Evolutionary conservation across 2,329 filamentous ascomycete species (phyloP), one percentile per base, ranked within the genome.

Genomic region (Colletotrichum sp.): DNA sequence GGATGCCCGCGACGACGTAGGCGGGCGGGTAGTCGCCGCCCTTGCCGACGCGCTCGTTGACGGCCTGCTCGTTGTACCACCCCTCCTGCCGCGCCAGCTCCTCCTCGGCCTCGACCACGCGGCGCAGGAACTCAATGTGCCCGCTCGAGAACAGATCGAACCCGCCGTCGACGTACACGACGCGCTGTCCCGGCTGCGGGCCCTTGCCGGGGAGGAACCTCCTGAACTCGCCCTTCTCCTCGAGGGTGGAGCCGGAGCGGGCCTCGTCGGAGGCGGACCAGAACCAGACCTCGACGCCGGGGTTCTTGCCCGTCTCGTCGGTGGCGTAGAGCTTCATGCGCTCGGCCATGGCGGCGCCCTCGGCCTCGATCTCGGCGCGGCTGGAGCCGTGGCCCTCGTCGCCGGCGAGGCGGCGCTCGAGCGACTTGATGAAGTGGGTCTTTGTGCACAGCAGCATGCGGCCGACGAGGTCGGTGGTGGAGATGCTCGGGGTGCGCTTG

Each of bases 141-240:
- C 97, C 97, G 65, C 95, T 98, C 1, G 95, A 98, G 86, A 99
- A 99, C 27, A 99, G 90, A 82, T 99, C 97, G 84, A 98, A 99
- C 1, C 96, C 97, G 64, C 97, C 97, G 79, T 99, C 97, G 9
- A 98, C 96, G 83, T 99, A 99, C 60, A 98, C 93, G 36, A 99
- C 90, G 12, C 94, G 90, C 86, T 98, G 97, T 1, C 94, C 96
- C 0, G 92, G 92, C 80, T 90, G 91, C 0, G 94, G 94, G 0
- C 90, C 90, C n/a, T 90, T 90, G 5, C 96, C 97, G 32, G 90
- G 85, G 2, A 98, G 93, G 19, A 98, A 85, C 70, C 90, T 88
- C 60, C 88, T 87, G 82, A 96, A 97, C 2, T 87, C 85, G 5
- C 94, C 94, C 75, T 89, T 88, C 79, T 94, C 93, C 77, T 93